Evolutionary conservation across 1,284 basidiomycete genomes (phyloP), one percentile per base, ranked within the genome.

Genomic region (Takashimella koratensis): DNA sequence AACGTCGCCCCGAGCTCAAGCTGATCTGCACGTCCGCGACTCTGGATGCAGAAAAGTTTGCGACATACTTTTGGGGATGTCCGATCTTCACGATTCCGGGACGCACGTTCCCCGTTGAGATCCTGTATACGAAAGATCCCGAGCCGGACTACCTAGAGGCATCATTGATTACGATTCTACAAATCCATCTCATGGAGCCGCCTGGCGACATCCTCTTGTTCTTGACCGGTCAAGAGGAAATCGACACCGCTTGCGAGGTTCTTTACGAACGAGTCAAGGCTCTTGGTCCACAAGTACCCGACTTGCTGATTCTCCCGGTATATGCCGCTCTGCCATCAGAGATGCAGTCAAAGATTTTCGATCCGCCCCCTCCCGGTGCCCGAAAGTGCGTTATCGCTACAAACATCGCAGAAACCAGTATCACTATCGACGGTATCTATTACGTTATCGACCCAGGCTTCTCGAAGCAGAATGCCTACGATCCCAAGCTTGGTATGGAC

Each of bases 51-150:
- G 94, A 96, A 72, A 98, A 98, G 79, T 98, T 98, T 77, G 94
- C 94, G 6, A 92, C 90, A 66, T 98, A 98, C 82, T 99, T 98
- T 81, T 96, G 87, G 73, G 90, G 88, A 20, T 98, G 94, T 76
- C 94, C 95, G 11, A 98, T 98, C 77, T 98, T 98, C 81, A 97
- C 95, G n/a, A 98, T 98, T 63, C 95, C 96, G 12, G 96, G 96
- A 62, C 86, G 94, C 65, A 94, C 94, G n/a, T 98, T 90, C 78
- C 95, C 95, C 2, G 96, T 98, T 59, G 96, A 99, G 76, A 84
- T 92, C 43, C 80, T 98, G 20, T 98, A 98, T 78, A 98, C 95
- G 61, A 98, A 98, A 75, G 95, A 98, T 70, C 95, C 96, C 0
- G 96, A 98, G 76, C 83, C 84, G n/a, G 96, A 99, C 76, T 98